Conservation (phyloP, 1,139 yeast genomes). For the Spathaspora jeffriesii region DNA sequence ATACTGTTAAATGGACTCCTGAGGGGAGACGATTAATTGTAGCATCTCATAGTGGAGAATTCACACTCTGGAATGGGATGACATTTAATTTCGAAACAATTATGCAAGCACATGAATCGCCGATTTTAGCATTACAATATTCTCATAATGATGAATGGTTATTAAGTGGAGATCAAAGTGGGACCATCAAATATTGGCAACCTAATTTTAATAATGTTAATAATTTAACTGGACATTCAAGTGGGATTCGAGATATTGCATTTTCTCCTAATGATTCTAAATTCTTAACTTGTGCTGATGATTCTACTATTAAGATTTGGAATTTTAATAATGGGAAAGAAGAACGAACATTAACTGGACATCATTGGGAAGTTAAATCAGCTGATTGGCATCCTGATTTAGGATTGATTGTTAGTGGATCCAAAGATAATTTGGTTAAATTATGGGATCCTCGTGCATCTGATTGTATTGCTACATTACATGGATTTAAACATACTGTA, state of each 20-base stretch:
- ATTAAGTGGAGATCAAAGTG: slow-evolving; percentile 91
- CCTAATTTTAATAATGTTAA: slow-evolving; percentile 97
- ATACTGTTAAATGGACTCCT: slow-evolving; percentile 94
- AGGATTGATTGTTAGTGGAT: slow-evolving; percentile 84
- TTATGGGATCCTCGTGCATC: slow-evolving; percentile 94
- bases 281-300: slow-evolving; percentile 92
- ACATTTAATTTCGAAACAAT: slow-evolving; percentile 95
- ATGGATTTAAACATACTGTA: slow-evolving; percentile 94
- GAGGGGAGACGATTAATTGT: slow-evolving; percentile 91
- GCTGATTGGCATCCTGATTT: slow-evolving; percentile 96
- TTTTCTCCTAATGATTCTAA: slow-evolving; percentile 91
- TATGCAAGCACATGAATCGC: slow-evolving; percentile 97
- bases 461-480: slow-evolving; percentile 73
- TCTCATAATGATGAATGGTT: slow-evolving; percentile 96
- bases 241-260: slow-evolving; percentile 83
- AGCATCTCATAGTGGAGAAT: slow-evolving; percentile 93
- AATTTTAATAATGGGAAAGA: slow-evolving; percentile 88
- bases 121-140: slow-evolving; percentile 77
- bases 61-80: slow-evolving; percentile 96
- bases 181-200: slow-evolving; percentile 93
- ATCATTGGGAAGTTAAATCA: slow-evolving; percentile 98
- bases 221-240: slow-evolving; percentile 75
- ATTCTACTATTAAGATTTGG: slow-evolving; percentile 88
- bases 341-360: slow-evolving; percentile 82
- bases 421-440: slow-evolving; percentile 91